Evolutionary conservation across 2,329 filamentous ascomycete species (phyloP).

Genomic region (Fusarium goolgardi): DNA sequence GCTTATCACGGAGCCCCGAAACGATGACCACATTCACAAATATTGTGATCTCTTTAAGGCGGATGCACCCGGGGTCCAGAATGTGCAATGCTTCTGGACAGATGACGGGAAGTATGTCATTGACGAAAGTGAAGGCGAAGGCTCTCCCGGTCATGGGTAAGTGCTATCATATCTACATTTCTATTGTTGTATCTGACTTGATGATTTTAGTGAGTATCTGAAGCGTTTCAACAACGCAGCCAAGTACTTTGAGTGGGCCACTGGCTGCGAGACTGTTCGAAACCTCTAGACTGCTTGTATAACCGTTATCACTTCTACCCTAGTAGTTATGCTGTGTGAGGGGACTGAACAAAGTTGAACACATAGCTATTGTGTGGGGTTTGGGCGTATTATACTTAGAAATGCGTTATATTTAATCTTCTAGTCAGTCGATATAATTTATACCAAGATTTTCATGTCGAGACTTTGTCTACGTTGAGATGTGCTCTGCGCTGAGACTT

Average conservation of each 20-base stretch:
- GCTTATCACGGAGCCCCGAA: slow-evolving; percentile 5
- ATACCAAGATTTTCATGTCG: no score
- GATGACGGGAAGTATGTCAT: not conserved
- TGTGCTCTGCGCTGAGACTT: no score
- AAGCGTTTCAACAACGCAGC: not conserved
- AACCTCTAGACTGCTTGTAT: not conserved
- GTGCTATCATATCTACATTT: not conserved
- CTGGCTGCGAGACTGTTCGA: not conserved
- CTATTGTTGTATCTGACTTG: not conserved
- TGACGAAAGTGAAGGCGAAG: slow-evolving; percentile 1
- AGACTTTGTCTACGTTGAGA: no score
- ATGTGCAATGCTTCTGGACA: slow-evolving; percentile 11
- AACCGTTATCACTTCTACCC: not conserved
- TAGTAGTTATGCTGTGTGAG: not conserved
- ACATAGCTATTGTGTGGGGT: no score
- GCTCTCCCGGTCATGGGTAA: not conserved
- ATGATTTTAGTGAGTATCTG: not conserved
- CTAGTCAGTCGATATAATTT: no score
- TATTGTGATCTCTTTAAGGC: not conserved
- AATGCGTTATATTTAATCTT: no score
- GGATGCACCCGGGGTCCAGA: not conserved
- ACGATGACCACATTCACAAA: not conserved
- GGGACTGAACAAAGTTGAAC: no score
- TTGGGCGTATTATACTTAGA: no score
- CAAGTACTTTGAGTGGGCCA: not conserved